phyloP scores from a whole-genome alignment of 768 basidiomycete species.

The Hygrophorus pudorinus region DNA sequence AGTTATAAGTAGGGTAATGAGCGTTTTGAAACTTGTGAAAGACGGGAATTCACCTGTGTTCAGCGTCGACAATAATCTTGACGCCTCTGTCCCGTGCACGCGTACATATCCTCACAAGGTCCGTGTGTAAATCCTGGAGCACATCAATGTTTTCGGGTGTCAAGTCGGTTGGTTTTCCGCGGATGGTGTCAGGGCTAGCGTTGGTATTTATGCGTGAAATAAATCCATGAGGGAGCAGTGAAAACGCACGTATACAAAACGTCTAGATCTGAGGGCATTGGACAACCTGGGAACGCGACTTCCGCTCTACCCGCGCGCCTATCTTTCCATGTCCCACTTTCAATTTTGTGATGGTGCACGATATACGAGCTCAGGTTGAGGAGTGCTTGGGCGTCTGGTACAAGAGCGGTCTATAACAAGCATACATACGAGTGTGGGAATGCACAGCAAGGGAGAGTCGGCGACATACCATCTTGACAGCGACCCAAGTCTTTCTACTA shows the following conservation, averaged over 20 bases:
- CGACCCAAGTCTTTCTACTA: slow-evolving; percentile 68
- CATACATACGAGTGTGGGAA: not conserved
- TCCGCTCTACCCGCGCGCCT: slow-evolving; percentile 19
- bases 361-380: slow-evolving; percentile 54
- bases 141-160: slow-evolving; percentile 46
- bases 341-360: slow-evolving; percentile 20
- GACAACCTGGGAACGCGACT: slow-evolving; percentile 54
- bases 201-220: not conserved
- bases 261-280: slow-evolving; percentile 47
- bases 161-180: slow-evolving; percentile 19
- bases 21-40: not conserved
- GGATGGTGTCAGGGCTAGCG: not conserved
- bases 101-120: slow-evolving; percentile 55
- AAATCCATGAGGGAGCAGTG: not conserved
- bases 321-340: too few species aligned
- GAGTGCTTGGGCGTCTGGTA: slow-evolving; percentile 53
- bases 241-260: slow-evolving; percentile 25
- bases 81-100: slow-evolving; percentile 54
- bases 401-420: slow-evolving; percentile 47
- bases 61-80: slow-evolving; percentile 74
- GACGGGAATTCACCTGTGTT: slow-evolving; percentile 45
- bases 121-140: slow-evolving; percentile 50
- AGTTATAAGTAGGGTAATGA: not conserved
- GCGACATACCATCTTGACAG: slow-evolving; percentile 64
- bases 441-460: not conserved